phyloP scores from a whole-genome alignment of 2,329 filamentous ascomycete genomes.

The Metarhizium anisopliae region DNA sequence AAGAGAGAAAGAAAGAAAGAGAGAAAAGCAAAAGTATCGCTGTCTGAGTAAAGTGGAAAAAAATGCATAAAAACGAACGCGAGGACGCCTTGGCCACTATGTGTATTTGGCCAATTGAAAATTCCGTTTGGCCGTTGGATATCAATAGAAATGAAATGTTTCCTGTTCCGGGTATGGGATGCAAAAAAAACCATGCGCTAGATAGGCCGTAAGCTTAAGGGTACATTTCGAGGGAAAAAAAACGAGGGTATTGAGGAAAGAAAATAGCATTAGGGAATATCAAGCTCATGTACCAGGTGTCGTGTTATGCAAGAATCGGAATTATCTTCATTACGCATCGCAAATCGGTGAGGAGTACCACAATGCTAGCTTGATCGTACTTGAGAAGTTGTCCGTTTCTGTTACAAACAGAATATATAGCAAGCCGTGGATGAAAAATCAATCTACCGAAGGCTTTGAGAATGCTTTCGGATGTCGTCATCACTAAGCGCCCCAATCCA shows the following conservation, averaged over 20 bases:
- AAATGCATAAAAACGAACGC: neutral
- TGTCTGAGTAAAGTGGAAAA: neutral
- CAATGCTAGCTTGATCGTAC: neutral
- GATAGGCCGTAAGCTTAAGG: neutral
- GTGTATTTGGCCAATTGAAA: neutral
- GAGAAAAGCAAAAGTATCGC: neutral
- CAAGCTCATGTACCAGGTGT: neutral
- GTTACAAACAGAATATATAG: neutral
- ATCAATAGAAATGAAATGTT: neutral
- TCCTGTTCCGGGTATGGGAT: neutral
- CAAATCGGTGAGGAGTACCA: neutral
- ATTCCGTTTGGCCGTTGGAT: neutral
- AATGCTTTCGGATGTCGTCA: conserved; percentile 57
- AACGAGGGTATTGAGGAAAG: neutral
- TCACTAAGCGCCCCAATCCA: conserved; percentile 74
- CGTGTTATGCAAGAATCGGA: neutral
- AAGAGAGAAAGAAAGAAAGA: neutral
- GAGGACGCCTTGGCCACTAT: neutral
- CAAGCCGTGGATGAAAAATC: neutral
- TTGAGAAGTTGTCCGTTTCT: neutral
- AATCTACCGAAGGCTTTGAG: conserved; percentile 36
- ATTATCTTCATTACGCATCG: neutral
- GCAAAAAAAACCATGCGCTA: neutral
- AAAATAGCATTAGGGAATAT: neutral
- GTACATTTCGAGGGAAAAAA: neutral